Conservation (phyloP, 164 flowering plant genomes). For the Protea cynaroides region DNA sequence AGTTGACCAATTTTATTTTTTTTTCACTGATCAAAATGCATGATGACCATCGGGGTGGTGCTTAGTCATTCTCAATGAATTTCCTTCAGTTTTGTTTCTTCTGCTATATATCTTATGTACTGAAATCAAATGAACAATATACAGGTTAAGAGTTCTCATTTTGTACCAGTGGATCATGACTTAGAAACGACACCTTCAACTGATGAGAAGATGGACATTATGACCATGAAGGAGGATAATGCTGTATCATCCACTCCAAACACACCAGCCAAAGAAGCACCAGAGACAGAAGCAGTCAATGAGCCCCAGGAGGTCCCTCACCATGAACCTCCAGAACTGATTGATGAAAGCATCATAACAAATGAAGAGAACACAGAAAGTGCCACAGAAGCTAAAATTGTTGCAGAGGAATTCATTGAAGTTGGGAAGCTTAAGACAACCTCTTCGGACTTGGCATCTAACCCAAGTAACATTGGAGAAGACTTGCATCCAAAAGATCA, state of each 20-base stretch:
- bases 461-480: slow-evolving; percentile 4
- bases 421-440: slow-evolving; percentile 10
- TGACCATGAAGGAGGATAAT: slow-evolving; percentile 4
- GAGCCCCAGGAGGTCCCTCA: slow-evolving; percentile 9
- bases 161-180: slow-evolving; percentile 7
- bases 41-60: neutral
- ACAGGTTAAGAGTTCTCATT: slow-evolving; percentile 12
- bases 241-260: neutral
- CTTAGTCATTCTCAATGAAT: neutral
- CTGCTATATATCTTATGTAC: neutral
- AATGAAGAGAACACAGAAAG: slow-evolving; percentile 6
- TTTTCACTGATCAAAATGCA: neutral
- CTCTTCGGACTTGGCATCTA: slow-evolving; percentile 1
- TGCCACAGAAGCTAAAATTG: slow-evolving; percentile 9
- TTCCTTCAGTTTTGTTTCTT: neutral
- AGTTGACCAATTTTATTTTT: neutral
- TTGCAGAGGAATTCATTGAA: slow-evolving; percentile 12
- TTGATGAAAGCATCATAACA: slow-evolving; percentile 7
- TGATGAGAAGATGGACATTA: slow-evolving; percentile 6
- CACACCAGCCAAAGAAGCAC: slow-evolving; percentile 15
- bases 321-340: slow-evolving; percentile 7
- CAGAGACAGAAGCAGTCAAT: slow-evolving; percentile 4
- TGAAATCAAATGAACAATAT: neutral
- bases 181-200: slow-evolving; percentile 4
- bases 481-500: slow-evolving; percentile 8